phyloP scores from a whole-genome alignment of 2,329 filamentous ascomycete genomes.

The Piedraia hortae region DNA sequence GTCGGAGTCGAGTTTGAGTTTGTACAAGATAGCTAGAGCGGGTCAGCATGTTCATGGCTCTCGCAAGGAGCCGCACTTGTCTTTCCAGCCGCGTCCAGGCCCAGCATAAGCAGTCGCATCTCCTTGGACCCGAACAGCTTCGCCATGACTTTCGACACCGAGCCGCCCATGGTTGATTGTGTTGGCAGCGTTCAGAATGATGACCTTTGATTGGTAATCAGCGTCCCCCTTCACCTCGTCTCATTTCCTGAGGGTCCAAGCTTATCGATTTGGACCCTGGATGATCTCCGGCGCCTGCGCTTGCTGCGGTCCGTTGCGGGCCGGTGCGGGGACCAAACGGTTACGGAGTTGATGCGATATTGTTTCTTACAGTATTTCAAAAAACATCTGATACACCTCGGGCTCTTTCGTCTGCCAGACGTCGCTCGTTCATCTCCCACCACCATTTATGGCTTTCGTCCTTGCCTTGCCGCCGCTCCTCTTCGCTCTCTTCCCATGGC shows the following conservation, averaged over 20 bases:
- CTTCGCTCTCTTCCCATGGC: slow-evolving; percentile 30
- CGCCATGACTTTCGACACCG: slow-evolving; percentile 83
- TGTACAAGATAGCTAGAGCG: slow-evolving; percentile 62
- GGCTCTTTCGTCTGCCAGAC: slow-evolving; percentile 21
- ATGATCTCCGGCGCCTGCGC: no score
- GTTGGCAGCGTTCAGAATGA: no score
- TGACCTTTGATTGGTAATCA: no score
- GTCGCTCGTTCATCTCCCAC: slow-evolving; percentile 24
- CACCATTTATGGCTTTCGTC: slow-evolving; percentile 30
- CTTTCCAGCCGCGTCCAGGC: slow-evolving; percentile 91
- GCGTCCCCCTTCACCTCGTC: no score
- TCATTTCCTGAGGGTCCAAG: no score
- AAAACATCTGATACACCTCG: slow-evolving; percentile 25
- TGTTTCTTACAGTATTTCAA: no score
- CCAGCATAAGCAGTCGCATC: slow-evolving; percentile 94
- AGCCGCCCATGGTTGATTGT: slow-evolving; percentile 81
- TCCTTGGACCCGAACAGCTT: slow-evolving; percentile 99
- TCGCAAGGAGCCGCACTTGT: slow-evolving; percentile 30
- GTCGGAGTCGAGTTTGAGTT: slow-evolving; percentile 97
- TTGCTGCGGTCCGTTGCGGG: no score
- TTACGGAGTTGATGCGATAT: no score
- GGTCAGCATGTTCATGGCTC: neutral
- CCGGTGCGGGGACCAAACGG: no score
- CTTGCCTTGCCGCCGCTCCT: slow-evolving; percentile 11
- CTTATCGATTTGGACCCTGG: no score